These are phyloP conservation scores for Lactarius hengduanensis DNA, from an alignment of 768 basidiomycete genomes.

Conservation along the genomic window DNA sequence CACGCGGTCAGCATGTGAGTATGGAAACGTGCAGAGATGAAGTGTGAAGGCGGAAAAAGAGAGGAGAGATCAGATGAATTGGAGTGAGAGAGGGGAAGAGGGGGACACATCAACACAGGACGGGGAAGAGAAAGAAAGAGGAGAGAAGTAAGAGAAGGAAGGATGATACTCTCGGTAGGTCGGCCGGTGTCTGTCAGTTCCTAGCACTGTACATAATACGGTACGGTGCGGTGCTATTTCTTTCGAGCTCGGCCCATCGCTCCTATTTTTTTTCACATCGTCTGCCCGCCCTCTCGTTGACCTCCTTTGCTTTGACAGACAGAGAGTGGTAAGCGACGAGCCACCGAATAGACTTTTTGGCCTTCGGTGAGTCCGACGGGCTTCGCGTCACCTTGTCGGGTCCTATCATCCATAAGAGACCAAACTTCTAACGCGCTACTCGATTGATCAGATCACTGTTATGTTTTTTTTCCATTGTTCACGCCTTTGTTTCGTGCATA, in stretches of 20 bases:
- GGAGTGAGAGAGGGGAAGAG: slow-evolving; percentile 15
- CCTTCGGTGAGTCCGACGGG: background rate
- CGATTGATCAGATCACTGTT: slow-evolving; percentile 15
- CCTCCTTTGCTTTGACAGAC: background rate
- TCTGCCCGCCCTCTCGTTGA: background rate
- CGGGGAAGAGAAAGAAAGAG: background rate
- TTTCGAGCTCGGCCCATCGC: background rate
- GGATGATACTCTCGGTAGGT: background rate
- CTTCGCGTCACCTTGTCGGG: slow-evolving; percentile 15
- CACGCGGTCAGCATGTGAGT: slow-evolving; percentile 28
- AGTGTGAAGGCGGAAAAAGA: slow-evolving; percentile 27
- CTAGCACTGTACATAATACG: slow-evolving; percentile 21
- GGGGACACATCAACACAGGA: slow-evolving; percentile 17
- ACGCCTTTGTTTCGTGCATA: background rate
- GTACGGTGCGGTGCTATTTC: background rate
- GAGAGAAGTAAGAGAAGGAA: background rate
- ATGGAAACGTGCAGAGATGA: slow-evolving; percentile 20
- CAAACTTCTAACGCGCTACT: slow-evolving; percentile 14
- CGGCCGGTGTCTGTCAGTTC: slow-evolving; percentile 8
- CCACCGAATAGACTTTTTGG: slow-evolving; percentile 28
- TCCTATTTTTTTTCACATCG: slow-evolving; percentile 10
- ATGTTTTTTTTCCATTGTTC: background rate
- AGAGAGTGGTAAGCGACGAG: slow-evolving; percentile 9
- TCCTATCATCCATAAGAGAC: slow-evolving; percentile 9
- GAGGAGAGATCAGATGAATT: slow-evolving; percentile 25